Evolutionary conservation across 805 yeast species (phyloP).

Genomic region (Metahyphopichia silvanorum): DNA sequence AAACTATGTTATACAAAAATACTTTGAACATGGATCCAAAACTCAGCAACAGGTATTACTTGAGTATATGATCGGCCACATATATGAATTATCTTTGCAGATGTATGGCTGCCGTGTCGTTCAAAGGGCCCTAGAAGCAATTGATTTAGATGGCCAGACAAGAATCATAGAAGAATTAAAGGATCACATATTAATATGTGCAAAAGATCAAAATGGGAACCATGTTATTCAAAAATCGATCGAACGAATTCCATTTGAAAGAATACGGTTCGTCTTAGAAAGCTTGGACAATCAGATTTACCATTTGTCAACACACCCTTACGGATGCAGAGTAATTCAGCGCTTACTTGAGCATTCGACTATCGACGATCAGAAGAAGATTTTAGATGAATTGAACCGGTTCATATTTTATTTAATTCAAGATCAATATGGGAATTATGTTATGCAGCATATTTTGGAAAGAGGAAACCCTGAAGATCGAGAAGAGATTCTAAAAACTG

Average conservation of each 20-base stretch:
- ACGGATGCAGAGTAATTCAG: constrained; percentile 97
- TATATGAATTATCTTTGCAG: constrained; percentile 76
- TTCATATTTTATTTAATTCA: constrained; percentile 76
- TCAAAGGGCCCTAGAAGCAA: constrained; percentile 84
- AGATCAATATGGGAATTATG: constrained; percentile 97
- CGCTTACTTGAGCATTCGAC: constrained; percentile 80
- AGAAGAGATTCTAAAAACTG: constrained; percentile 60
- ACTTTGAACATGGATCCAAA: constrained; percentile 75
- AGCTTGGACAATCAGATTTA: constrained; percentile 70
- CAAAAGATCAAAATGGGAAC: constrained; percentile 94
- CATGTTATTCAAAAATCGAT: constrained; percentile 96
- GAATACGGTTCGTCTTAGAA: constrained; percentile 67
- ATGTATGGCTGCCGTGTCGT: constrained; percentile 99
- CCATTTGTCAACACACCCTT: constrained; percentile 89
- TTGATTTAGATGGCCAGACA: constrained; percentile 62
- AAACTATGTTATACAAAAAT: constrained; percentile 93
- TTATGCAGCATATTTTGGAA: constrained; percentile 91
- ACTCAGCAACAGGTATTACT: constrained; percentile 69
- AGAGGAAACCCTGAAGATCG: constrained; percentile 67
- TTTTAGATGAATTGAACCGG: constrained; percentile 69
- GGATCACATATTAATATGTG: constrained; percentile 54
- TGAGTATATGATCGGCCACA: constrained; percentile 68
- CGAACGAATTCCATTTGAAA: constrained; percentile 73
- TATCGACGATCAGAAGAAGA: constrained; percentile 57
- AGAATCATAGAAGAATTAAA: constrained; percentile 67